Conservation (phyloP, 768 basidiomycete genomes). For the Cytidiella melzeri region DNA sequence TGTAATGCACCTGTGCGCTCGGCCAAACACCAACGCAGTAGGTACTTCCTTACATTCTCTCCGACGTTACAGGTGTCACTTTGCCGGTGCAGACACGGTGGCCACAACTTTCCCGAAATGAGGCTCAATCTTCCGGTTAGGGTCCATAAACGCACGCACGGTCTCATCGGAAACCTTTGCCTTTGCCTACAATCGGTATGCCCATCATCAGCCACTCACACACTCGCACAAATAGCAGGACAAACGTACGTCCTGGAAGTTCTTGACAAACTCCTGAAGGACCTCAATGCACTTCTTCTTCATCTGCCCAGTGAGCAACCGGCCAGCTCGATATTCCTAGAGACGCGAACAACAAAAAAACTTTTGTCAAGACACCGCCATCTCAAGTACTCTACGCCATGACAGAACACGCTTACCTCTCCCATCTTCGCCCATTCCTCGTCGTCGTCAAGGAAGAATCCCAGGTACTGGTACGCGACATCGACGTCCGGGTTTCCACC, state of each 20-base stretch:
- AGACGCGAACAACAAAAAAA: too few species aligned
- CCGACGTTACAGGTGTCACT: too few species aligned
- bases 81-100: background rate
- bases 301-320: slow-evolving; percentile 82
- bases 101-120: slow-evolving; percentile 33
- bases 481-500: slow-evolving; percentile 96
- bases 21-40: too few species aligned
- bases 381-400: too few species aligned
- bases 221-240: slow-evolving; percentile 2
- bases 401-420: slow-evolving; percentile 43
- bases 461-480: slow-evolving; percentile 90
- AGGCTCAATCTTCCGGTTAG: slow-evolving; percentile 66
- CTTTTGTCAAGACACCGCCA: too few species aligned
- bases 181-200: slow-evolving; percentile 48
- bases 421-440: slow-evolving; percentile 75
- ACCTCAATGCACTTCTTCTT: slow-evolving; percentile 83
- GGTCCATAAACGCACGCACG: slow-evolving; percentile 75
- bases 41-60: too few species aligned
- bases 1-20: too few species aligned
- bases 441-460: slow-evolving; percentile 95
- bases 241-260: slow-evolving; percentile 71
- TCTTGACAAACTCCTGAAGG: slow-evolving; percentile 75
- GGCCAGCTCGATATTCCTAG: slow-evolving; percentile 90
- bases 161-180: slow-evolving; percentile 75
- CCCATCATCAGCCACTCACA: slow-evolving; percentile 7